Base-by-base conservation (phyloP, 192 early-diverging fungal species). In the Gamsiella multidivaricata region DNA sequence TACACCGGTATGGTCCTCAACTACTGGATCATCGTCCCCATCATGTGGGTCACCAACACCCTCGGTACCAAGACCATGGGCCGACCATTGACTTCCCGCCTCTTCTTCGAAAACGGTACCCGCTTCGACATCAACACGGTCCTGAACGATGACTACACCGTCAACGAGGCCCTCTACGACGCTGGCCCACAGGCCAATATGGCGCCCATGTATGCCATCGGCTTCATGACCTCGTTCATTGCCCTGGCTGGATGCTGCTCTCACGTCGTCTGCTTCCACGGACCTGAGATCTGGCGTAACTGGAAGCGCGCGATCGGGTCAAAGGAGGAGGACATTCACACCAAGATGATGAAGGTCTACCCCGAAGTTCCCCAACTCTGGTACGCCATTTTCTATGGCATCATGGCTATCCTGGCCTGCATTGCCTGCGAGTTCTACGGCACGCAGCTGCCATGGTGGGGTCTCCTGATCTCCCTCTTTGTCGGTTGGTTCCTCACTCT, bases 21-120 rank as follows among this genome's bases (percentile, higher is more conserved):
- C 31, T 88, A 91, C 66, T 95, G 91, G 89, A 81, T 93, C 64
- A 79, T 90, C 23, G 84, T 88, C 0, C 94, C 93, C n/a, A 85
- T 87, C 11, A 73, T 86, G 5, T 92, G 91, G 67, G 87, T 90
- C 68, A 84, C 70, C 54, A 83, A 92, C 50, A 68, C 82, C n/a
- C 29, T 70, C 12, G 59, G 59, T 20, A 59, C 52, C 22, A 70
- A 70, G 69, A 55, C 69, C 25, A 62, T 55, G 0, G 69, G 69
- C 15, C 33, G 41, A n/a, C 69, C 59, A 0, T 55, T 70, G 52
- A 62, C 59, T 2, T 62, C 69, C 5, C 31, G 50, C 11, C 59
- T 70, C 42, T 70, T 55, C 42, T 70, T 32, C 20, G 52, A 70
- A 0, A 54, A 70, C 34, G 69, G 59, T 22, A 62, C 41, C 5